Evolutionary conservation across 257 asterid species (phyloP), one percentile per base, ranked within the genome.

Genomic region (Anisodus tanguticus): DNA sequence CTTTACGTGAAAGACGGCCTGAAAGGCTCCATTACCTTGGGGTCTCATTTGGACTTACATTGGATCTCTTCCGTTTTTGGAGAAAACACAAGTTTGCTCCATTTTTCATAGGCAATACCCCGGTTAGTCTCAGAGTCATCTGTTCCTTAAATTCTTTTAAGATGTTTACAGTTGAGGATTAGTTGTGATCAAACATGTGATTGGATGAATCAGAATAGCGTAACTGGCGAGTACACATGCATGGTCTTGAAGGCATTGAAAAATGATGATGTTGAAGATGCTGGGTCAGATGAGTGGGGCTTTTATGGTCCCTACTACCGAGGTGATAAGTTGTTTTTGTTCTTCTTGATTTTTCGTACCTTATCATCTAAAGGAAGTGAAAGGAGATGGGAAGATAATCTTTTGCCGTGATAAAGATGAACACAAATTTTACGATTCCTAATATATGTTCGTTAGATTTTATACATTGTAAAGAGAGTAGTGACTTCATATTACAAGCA

Each of bases 21-120:
- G 99, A 96, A 87, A 94, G 91, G 88, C 97, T 95, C 86, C 98
- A 97, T 78, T 97, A 97, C 83, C 86, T 95, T 57, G 98, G 99
- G 13, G 99, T 95, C 71, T 97, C 99, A 5, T 97, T 97, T 85
- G 98, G 98, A 74, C 98, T 97, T 77, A 97, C 97, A 72, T 89
- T 88, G 81, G 97, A 95, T 84, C 99, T 97, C 86, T 92, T 93
- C 84, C 92, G 97, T 64, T 97, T 97, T 81, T 97, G 99, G 99
- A 93, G 94, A 91, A 97, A 88, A 80, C 99, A 91, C 84, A 92
- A 90, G 87, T 97, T 94, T 88, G 95, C 91, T 86, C 99, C 99
- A 31, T 97, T 97, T 90, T 97, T 91, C 86, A 92, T 95, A 79
- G 90, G 95, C 88, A 88, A 88, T 51, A 85, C 87, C 86, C 93